Evolutionary conservation across 352 stramenopile genomes (phyloP).

Genomic region (Globisporangium splendens): DNA sequence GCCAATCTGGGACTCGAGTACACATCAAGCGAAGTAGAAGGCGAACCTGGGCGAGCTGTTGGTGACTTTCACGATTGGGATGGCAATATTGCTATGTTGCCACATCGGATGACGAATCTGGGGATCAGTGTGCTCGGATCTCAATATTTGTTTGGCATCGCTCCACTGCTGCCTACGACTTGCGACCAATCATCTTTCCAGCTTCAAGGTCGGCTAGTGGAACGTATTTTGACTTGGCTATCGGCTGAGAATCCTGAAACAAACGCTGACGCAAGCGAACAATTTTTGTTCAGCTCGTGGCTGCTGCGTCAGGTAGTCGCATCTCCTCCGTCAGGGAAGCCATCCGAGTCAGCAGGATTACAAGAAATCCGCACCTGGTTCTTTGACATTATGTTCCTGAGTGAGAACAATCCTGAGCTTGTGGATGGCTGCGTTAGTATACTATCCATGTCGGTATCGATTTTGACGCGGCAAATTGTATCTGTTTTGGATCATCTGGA

Average conservation of each 20-base stretch:
- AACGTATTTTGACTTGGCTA: constrained; percentile 5
- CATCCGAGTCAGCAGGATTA: not conserved
- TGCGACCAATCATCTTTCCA: not conserved
- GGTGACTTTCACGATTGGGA: not conserved
- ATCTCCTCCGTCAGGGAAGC: not conserved
- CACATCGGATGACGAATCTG: not conserved
- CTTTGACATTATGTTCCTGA: constrained; percentile 58
- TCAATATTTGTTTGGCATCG: constrained; percentile 39
- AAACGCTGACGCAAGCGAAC: constrained; percentile 14
- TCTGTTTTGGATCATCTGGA: not conserved
- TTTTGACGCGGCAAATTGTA: constrained; percentile 19
- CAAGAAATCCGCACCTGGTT: constrained; percentile 44
- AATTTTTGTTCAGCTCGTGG: constrained; percentile 29
- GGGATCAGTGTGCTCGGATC: constrained; percentile 22
- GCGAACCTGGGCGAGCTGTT: no score
- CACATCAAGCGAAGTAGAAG: no score
- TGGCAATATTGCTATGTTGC: not conserved
- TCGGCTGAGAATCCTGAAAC: constrained; percentile 6
- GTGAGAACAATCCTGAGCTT: constrained; percentile 20
- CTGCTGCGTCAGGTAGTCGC: constrained; percentile 19
- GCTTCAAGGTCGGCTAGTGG: not conserved
- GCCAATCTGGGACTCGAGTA: constrained; percentile 5
- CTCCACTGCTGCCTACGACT: constrained; percentile 12
- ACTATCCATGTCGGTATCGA: constrained; percentile 17
- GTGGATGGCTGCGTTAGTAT: constrained; percentile 27